A percentile compares a stretch with the other conserved stretches of the same genome.
Evolutionary conservation across 768 basidiomycete species (phyloP).

Genomic region (Boletus rubescentipes): DNA sequence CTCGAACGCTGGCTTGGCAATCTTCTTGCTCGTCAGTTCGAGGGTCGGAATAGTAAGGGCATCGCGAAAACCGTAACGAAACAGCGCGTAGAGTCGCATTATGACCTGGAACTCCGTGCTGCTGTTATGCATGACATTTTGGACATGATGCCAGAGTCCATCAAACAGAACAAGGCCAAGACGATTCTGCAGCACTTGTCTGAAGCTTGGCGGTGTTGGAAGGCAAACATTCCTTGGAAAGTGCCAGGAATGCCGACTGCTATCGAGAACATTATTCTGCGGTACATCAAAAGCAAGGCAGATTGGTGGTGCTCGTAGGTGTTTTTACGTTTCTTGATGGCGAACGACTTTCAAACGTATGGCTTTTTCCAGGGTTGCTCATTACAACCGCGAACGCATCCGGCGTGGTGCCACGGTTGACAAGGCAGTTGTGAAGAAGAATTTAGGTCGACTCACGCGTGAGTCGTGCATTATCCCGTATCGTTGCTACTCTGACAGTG

Average conservation of each 20-base stretch:
- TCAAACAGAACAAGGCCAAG: slow-evolving; percentile 99
- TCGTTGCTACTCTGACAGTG: slow-evolving; percentile 2
- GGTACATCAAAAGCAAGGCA: slow-evolving; percentile 99
- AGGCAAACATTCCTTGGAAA: slow-evolving; percentile 98
- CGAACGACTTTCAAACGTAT: neutral
- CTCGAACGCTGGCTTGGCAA: slow-evolving; percentile 98
- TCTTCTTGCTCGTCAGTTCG: slow-evolving; percentile 95
- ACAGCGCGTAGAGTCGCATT: slow-evolving; percentile 98
- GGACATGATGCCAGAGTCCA: slow-evolving; percentile 99
- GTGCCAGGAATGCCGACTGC: slow-evolving; percentile 99
- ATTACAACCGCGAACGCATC: slow-evolving; percentile 98
- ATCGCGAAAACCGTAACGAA: slow-evolving; percentile 98
- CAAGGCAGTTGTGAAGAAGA: slow-evolving; percentile 99
- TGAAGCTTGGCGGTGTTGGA: slow-evolving; percentile 98
- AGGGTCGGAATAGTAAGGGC: slow-evolving; percentile 95
- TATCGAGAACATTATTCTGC: slow-evolving; percentile 97
- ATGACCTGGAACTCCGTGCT: slow-evolving; percentile 94
- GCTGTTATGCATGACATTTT: slow-evolving; percentile 99
- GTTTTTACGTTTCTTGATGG: neutral
- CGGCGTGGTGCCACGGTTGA: slow-evolving; percentile 95
- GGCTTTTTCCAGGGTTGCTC: slow-evolving; percentile 66
- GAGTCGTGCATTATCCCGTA: slow-evolving; percentile 23
- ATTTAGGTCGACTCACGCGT: slow-evolving; percentile 96
- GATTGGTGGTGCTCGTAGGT: slow-evolving; percentile 97
- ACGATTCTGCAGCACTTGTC: slow-evolving; percentile 97